A percentile compares a stretch with the other conserved stretches of the same genome.
Conservation (phyloP, 2,329 filamentous ascomycete genomes). For the Talaromyces sp. region DNA sequence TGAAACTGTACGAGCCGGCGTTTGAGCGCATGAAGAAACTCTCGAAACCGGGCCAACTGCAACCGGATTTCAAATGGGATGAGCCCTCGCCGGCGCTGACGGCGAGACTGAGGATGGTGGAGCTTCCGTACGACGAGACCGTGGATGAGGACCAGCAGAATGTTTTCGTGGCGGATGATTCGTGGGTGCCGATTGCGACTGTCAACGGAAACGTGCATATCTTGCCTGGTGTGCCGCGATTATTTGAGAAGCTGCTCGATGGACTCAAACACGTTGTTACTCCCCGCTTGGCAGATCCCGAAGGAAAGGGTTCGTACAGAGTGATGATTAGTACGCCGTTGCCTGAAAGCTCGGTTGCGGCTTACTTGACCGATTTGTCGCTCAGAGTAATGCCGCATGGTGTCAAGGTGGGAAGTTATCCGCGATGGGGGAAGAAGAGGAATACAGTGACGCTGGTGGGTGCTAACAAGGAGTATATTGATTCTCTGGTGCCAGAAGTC, state of each 20-base stretch:
- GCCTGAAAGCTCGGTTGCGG: slow-evolving; percentile 79
- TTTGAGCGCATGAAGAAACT: slow-evolving; percentile 79
- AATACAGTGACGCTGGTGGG: slow-evolving; percentile 89
- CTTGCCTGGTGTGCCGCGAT: slow-evolving; percentile 77
- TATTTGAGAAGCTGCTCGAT: slow-evolving; percentile 77
- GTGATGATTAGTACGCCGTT: slow-evolving; percentile 83
- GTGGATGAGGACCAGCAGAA: slow-evolving; percentile 66
- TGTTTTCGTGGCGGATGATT: slow-evolving; percentile 71
- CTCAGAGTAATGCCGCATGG: slow-evolving; percentile 67
- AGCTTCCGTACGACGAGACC: slow-evolving; percentile 71
- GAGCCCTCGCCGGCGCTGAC: slow-evolving; percentile 70
- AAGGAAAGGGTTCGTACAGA: slow-evolving; percentile 74
- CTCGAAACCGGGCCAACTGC: slow-evolving; percentile 67
- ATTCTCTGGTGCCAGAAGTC: slow-evolving; percentile 74
- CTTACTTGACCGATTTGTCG: slow-evolving; percentile 76
- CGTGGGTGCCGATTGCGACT: slow-evolving; percentile 87
- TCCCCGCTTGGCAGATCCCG: slow-evolving; percentile 70
- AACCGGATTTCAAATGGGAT: slow-evolving; percentile 80
- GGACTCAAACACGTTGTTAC: slow-evolving; percentile 68
- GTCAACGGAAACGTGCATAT: slow-evolving; percentile 95
- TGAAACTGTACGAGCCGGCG: slow-evolving; percentile 73
- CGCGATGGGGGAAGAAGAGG: slow-evolving; percentile 77
- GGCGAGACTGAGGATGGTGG: slow-evolving; percentile 86
- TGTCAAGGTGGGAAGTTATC: slow-evolving; percentile 93
- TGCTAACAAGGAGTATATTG: slow-evolving; percentile 70